A percentile compares a stretch with the other conserved stretches of the same genome.
Conservation (phyloP, 176 grass and related monocot species). For the Oryza punctata region DNA sequence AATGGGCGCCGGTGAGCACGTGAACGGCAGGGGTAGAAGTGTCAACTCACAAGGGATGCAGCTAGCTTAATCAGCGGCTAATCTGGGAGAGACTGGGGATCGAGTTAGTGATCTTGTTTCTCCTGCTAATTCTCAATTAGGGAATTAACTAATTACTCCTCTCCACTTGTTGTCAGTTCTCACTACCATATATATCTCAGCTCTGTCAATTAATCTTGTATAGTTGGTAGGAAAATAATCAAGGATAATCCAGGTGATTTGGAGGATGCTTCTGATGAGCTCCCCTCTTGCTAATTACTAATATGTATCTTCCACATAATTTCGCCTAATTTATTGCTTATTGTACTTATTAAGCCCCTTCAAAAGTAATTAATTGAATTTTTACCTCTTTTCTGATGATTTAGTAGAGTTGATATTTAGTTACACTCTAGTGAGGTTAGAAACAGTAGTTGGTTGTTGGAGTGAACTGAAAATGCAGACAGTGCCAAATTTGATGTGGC, state of each 20-base stretch:
- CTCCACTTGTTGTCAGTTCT: neutral
- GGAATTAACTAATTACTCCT: neutral
- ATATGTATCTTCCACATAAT: neutral
- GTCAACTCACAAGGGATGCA: neutral
- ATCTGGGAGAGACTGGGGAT: neutral
- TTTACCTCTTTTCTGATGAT: neutral
- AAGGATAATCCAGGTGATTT: conserved; percentile 1
- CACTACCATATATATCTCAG: neutral
- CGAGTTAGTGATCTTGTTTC: neutral
- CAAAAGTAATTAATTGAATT: neutral
- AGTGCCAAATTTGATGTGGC: neutral
- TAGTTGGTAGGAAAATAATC: neutral
- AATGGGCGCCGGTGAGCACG: conserved; percentile 39
- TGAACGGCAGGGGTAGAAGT: conserved; percentile 12
- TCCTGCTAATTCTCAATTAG: neutral
- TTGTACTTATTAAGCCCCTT: neutral
- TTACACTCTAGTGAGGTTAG: neutral
- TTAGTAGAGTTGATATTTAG: neutral
- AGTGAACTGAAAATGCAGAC: conserved; percentile 3
- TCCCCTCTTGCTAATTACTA: neutral
- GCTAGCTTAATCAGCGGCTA: neutral
- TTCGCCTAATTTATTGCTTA: neutral
- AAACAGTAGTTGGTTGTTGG: neutral
- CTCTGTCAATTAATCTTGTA: conserved; percentile 5
- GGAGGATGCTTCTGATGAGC: conserved; percentile 24